Evolutionary conservation across 225 moss, liverwort and hornwort species (phyloP), one percentile per base, ranked within the genome.

Genomic region (Sphagnum tenellum): DNA sequence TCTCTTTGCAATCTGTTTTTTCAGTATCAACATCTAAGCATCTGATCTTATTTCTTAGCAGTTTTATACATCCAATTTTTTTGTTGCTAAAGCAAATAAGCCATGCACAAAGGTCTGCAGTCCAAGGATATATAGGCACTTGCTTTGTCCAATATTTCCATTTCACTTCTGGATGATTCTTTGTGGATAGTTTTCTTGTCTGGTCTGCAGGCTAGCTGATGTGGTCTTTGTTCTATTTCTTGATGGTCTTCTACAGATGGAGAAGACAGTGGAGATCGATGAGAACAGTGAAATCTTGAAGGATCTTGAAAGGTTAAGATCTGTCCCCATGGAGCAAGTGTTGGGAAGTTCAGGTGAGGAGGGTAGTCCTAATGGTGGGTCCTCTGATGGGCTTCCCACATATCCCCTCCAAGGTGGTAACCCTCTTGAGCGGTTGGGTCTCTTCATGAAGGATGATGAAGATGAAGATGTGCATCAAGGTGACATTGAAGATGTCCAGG

Each of bases 201-300:
- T 29, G 29, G 29, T 29, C 29, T 29, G 0, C 29, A 29, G 29
- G 29, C 29, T 29, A 29, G 29, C 52, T 52, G 6, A 52, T 9
- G 0, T 52, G 52, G 9, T 2, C 9, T 6, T 52, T 6, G 52
- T 5, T 6, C 52, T 52, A 5, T 52, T 52, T 5, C 52, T 52
- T 68, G 11, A 8, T 57, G 51, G n/a, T 13, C 50, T 12, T 56
- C 2, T 9, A 56, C 81, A 98, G 98, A 98, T 98, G 98, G 98
- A 93, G 76, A 90, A 81, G 67, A 93, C 98, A 0, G 93, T 98
- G 54, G 98, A 98, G 65, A 90, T 98, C 1, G 93, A 98, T 71
- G 93, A 89, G 74, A 93, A 93, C 11, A 88, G 77, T 48, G 89
- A 86, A 47, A 87, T 93, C 7, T 60, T 98, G 44, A 98, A 88